Conservation (phyloP, 805 yeast genomes). For the Wilhelminamyces savonicus region DNA sequence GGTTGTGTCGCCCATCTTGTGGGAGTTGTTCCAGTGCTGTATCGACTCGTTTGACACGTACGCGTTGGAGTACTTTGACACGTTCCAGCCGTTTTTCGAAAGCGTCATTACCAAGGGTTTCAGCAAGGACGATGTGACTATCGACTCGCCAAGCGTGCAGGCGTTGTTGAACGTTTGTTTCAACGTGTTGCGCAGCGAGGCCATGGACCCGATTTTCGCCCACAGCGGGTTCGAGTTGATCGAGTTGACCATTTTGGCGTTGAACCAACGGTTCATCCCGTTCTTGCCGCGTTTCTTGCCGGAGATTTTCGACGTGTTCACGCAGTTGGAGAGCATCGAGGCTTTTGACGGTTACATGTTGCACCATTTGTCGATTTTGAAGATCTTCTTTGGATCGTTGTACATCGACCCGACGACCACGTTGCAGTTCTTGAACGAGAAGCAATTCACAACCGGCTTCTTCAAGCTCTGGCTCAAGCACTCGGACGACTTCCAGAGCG, state of each 20-base stretch:
- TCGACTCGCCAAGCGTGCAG: slow-evolving; percentile 35
- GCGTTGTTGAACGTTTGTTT: slow-evolving; percentile 31
- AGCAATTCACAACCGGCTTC: slow-evolving; percentile 31
- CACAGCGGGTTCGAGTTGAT: slow-evolving; percentile 32
- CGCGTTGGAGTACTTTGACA: slow-evolving; percentile 54
- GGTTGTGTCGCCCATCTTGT: slow-evolving; percentile 43
- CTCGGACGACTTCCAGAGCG: slow-evolving; percentile 43
- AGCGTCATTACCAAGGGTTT: slow-evolving; percentile 49
- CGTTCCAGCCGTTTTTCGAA: slow-evolving; percentile 52
- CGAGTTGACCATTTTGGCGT: slow-evolving; percentile 15
- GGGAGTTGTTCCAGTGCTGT: slow-evolving; percentile 46
- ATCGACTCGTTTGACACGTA: slow-evolving; percentile 52
- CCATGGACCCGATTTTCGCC: slow-evolving; percentile 36
- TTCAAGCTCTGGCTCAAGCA: slow-evolving; percentile 44
- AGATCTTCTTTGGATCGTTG: slow-evolving; percentile 35
- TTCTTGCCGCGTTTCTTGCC: slow-evolving; percentile 24
- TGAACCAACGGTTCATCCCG: slow-evolving; percentile 22
- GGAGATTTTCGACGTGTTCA: slow-evolving; percentile 33
- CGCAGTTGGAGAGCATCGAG: slow-evolving; percentile 25
- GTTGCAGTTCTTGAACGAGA: slow-evolving; percentile 29
- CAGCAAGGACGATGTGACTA: slow-evolving; percentile 23
- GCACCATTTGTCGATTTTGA: slow-evolving; percentile 35
- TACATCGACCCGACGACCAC: slow-evolving; percentile 34
- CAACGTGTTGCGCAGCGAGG: slow-evolving; percentile 24
- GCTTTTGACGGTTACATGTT: slow-evolving; percentile 42